phyloP scores from a whole-genome alignment of 2,329 filamentous ascomycete genomes.

The Ambrosiella cleistominuta region DNA sequence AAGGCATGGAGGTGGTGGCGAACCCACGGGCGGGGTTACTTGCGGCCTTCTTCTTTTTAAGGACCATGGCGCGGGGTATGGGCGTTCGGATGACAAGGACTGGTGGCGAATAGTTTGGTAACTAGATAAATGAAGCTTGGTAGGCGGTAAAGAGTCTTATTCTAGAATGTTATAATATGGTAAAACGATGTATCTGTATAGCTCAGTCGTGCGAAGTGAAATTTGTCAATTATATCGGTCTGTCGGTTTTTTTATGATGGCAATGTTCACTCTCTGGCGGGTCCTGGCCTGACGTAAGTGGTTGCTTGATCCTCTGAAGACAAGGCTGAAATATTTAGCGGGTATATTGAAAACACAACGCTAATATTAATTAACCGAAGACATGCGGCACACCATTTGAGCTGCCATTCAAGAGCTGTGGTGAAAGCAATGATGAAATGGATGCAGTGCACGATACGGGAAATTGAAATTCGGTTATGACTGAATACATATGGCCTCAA shows the following conservation, averaged over 20 bases:
- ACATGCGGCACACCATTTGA: neutral
- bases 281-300: neutral
- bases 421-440: too few relatives aligned
- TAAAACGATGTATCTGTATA: too few relatives aligned
- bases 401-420: too few relatives aligned
- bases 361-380: neutral
- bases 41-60: slow-evolving; percentile 73
- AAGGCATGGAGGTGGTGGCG: slow-evolving; percentile 81
- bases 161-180: too few relatives aligned
- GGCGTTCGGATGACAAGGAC: neutral
- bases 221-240: too few relatives aligned
- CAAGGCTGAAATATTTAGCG: neutral
- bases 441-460: too few relatives aligned
- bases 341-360: too few relatives aligned
- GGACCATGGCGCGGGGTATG: slow-evolving; percentile 38
- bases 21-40: slow-evolving; percentile 83
- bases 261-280: neutral
- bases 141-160: too few relatives aligned
- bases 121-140: neutral
- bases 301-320: neutral
- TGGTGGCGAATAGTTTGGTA: neutral
- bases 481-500: too few relatives aligned
- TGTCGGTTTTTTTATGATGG: too few relatives aligned
- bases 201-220: neutral
- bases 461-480: neutral